Base-by-base conservation (phyloP, 2,329 filamentous ascomycete species). In the Triangularia setosa region DNA sequence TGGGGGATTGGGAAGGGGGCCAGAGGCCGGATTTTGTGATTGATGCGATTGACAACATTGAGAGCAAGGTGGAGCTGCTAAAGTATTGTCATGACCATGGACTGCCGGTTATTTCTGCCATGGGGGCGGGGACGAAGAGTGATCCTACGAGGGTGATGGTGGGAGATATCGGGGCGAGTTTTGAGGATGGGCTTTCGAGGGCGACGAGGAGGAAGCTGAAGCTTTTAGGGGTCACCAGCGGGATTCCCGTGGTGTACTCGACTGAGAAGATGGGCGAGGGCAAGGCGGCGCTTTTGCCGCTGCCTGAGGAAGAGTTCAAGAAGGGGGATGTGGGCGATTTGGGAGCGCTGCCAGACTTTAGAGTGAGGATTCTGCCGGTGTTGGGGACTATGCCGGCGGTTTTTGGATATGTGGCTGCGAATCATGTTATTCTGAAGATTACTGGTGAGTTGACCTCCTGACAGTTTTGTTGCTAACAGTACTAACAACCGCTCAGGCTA, bases 11-110 rank as follows among this genome's bases (percentile, higher is more conserved):
- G 88, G 81, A 79, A 52, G 81, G 77, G 4, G 87, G 81, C 16
- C 85, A 84, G 73, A 83, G 83, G 71, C 93, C 93, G 1, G 90
- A 94, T 71, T 99, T 89, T 73, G 87, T 99, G n/a, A 87, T 99
- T 35, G 95, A 99, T 77, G 96, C 94, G 23, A 99, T 99, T 69
- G 95, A 99, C 77, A 98, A 99, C 74, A 98, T 99, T 67, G 92
- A 97, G 60, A 96, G 92, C 61, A 99, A 99, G 79, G 94, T 99
- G 2, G 90, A 89, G 18, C 80, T 99, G 62, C 82, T 99, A 48
- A 88, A 92, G 72, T 96, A 96, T 78, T 99, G 95, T 78, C 84
- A 93, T 74, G 85, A 88, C 66, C 84, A 92, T 73, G 81, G 84
- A 1, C 80, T 98, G 25, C 89, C 87, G 0, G 92, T 99, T 27